Evolutionary conservation across 192 early-diverging fungal genomes (phyloP).

Genomic region (Umbelopsis sp.): DNA sequence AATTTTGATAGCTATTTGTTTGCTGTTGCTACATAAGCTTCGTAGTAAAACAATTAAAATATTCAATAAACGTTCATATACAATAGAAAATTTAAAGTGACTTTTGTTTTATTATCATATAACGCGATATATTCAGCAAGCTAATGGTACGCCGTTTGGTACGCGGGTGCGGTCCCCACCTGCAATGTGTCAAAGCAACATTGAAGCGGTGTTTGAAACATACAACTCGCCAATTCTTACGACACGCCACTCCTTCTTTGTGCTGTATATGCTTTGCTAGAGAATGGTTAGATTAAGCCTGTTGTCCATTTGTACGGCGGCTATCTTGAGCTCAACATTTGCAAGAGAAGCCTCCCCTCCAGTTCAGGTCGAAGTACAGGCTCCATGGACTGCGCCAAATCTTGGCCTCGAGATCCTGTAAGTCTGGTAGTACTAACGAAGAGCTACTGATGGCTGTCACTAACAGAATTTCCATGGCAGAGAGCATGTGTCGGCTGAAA

Average conservation of each 20-base stretch:
- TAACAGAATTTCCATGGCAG: slow-evolving; percentile 38
- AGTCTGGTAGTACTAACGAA: slow-evolving; percentile 19
- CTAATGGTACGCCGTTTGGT: no score
- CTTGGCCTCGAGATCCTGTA: slow-evolving; percentile 79
- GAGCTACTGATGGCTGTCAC: not conserved
- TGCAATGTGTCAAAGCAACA: not conserved
- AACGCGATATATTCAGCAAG: not conserved
- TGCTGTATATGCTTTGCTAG: not conserved
- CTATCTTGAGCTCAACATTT: not conserved
- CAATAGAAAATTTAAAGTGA: no score
- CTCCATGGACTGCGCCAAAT: slow-evolving; percentile 69
- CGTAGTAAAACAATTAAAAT: no score
- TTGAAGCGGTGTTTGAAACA: not conserved
- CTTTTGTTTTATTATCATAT: not conserved
- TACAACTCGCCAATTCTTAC: not conserved
- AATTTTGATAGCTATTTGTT: no score
- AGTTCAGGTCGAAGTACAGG: slow-evolving; percentile 47
- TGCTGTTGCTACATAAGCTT: no score
- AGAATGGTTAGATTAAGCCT: slow-evolving; percentile 14
- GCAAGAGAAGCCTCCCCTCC: slow-evolving; percentile 40
- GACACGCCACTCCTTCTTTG: not conserved
- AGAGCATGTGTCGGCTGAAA: slow-evolving; percentile 66
- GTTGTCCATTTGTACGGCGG: slow-evolving; percentile 6
- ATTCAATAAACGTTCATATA: no score
- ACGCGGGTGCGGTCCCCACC: not conserved